phyloP scores from a whole-genome alignment of 192 early-diverging fungal genomes.

The Geranomyces variabilis region DNA sequence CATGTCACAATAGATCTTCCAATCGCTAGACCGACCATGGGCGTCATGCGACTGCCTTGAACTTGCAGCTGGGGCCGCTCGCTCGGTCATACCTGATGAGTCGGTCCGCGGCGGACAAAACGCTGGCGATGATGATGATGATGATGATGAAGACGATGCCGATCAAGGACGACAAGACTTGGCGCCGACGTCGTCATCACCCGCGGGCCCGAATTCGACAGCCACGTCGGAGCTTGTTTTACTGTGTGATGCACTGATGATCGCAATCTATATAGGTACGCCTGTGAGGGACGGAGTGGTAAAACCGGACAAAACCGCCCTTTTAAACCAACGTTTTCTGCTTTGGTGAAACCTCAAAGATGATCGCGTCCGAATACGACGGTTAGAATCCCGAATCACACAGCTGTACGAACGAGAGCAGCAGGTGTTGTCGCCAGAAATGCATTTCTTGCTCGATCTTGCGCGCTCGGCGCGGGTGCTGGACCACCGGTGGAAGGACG shows the following conservation, averaged over 20 bases:
- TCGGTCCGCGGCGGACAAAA: neutral
- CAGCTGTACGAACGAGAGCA: too few relatives aligned
- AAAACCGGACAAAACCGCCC: neutral
- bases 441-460: too few relatives aligned
- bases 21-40: slow-evolving; percentile 15
- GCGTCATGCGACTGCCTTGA: slow-evolving; percentile 22
- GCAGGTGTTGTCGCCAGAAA: too few relatives aligned
- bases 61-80: neutral
- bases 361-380: slow-evolving; percentile 1
- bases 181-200: too few relatives aligned
- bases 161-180: too few relatives aligned
- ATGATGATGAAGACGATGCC: too few relatives aligned
- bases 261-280: neutral
- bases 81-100: neutral
- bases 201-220: too few relatives aligned
- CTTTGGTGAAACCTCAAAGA: too few relatives aligned
- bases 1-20: slow-evolving; percentile 13
- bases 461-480: too few relatives aligned
- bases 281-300: neutral
- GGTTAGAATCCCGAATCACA: neutral
- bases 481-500: too few relatives aligned
- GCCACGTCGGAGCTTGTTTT: neutral
- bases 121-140: too few relatives aligned
- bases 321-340: too few relatives aligned
- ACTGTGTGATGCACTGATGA: neutral